Conservation (phyloP, 78 protist species). For the Paulinella micropora region DNA sequence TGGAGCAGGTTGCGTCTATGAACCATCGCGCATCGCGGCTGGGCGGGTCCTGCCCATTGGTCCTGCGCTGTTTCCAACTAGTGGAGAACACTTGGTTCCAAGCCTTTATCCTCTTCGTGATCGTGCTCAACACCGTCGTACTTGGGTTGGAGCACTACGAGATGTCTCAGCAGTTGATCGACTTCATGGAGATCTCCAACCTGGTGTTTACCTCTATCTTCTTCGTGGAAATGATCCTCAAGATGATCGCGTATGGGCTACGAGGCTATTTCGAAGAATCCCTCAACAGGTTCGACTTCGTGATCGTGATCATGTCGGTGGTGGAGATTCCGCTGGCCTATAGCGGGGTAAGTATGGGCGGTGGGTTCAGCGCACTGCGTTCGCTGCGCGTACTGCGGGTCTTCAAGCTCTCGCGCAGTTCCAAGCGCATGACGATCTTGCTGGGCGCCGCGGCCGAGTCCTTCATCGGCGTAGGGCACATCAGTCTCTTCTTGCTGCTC, state of each 20-base stretch:
- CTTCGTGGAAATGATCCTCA: conserved; percentile 9
- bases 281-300: neutral
- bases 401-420: neutral
- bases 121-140: neutral
- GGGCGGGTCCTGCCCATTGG: too few species aligned
- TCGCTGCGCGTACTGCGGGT: neutral
- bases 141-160: neutral
- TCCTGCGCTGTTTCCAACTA: neutral
- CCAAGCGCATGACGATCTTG: neutral
- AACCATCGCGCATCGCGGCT: too few species aligned
- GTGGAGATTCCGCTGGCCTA: neutral
- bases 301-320: neutral
- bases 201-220: neutral
- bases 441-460: neutral
- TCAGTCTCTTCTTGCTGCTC: neutral
- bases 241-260: conserved; percentile 4
- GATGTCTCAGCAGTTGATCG: neutral
- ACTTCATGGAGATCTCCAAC: neutral
- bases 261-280: neutral
- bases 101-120: neutral
- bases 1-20: too few species aligned
- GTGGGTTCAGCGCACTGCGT: neutral
- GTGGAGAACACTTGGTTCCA: neutral
- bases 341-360: neutral
- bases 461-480: too few species aligned